Evolutionary conservation across 805 yeast genomes (phyloP).

Genomic region (Ogataea zsoltii): DNA sequence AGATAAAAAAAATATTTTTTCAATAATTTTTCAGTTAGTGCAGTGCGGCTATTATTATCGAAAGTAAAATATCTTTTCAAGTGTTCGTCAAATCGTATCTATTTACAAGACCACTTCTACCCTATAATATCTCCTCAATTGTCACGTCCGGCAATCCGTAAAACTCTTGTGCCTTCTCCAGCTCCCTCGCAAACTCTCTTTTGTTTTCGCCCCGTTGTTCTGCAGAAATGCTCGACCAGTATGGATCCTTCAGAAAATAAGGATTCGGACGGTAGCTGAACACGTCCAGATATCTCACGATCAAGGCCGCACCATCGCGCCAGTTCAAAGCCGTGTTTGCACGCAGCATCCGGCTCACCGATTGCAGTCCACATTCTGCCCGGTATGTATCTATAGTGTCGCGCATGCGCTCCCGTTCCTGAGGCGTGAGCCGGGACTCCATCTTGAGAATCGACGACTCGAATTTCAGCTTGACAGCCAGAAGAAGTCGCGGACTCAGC

Average conservation of each 20-base stretch:
- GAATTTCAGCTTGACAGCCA: slow-evolving; percentile 20
- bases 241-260: slow-evolving; percentile 18
- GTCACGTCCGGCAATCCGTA: slow-evolving; percentile 19
- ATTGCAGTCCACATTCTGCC: slow-evolving; percentile 21
- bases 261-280: slow-evolving; percentile 27
- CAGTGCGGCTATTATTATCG: slow-evolving; percentile 4
- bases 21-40: slow-evolving; percentile 5
- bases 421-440: slow-evolving; percentile 17
- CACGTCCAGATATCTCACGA: slow-evolving; percentile 23
- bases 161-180: slow-evolving; percentile 10
- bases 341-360: slow-evolving; percentile 13
- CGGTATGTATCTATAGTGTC: slow-evolving; percentile 16
- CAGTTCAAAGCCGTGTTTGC: slow-evolving; percentile 15
- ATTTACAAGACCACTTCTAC: neutral
- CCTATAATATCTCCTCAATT: slow-evolving; percentile 14
- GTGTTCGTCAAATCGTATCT: neutral
- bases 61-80: too few relatives aligned
- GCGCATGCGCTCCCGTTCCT: slow-evolving; percentile 7
- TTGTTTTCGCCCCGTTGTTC: slow-evolving; percentile 7
- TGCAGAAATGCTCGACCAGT: slow-evolving; percentile 13
- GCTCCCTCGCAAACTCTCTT: slow-evolving; percentile 10
- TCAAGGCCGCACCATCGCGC: slow-evolving; percentile 24
- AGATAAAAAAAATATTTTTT: neutral
- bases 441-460: slow-evolving; percentile 25
- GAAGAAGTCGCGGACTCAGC: slow-evolving; percentile 16